Conservation (phyloP, 2,329 filamentous ascomycete species). For the Davidsoniella neocaledoniae region DNA sequence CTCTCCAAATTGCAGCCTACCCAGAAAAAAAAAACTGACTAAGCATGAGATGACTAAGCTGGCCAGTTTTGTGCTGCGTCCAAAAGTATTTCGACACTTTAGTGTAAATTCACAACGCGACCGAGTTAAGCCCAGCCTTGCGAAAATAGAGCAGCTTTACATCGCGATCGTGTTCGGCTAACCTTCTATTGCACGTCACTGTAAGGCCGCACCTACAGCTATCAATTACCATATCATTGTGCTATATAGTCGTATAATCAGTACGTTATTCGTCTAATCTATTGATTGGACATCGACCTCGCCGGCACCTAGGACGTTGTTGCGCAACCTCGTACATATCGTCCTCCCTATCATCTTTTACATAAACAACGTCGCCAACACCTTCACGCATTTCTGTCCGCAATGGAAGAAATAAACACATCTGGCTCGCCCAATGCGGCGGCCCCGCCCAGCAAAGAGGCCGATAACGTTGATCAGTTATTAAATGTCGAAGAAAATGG, state of each 20-base stretch:
- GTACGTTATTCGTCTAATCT: too few relatives aligned
- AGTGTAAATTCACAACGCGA: slow-evolving; percentile 4
- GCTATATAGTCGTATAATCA: too few relatives aligned
- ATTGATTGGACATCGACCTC: too few relatives aligned
- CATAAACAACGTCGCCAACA: not conserved
- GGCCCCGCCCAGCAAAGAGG: not conserved
- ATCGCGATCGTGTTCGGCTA: too few relatives aligned
- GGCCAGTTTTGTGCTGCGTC: not conserved
- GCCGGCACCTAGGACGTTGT: not conserved
- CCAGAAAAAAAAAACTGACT: slow-evolving; percentile 8
- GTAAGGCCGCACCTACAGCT: not conserved
- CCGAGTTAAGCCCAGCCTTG: slow-evolving; percentile 5
- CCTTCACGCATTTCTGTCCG: not conserved
- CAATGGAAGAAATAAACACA: slow-evolving; percentile 9
- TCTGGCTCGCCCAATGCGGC: not conserved
- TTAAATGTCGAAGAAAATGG: slow-evolving; percentile 10
- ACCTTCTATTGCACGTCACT: too few relatives aligned
- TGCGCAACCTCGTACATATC: not conserved
- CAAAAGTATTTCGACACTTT: slow-evolving; percentile 4
- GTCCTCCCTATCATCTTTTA: not conserved
- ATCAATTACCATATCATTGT: too few relatives aligned
- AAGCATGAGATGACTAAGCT: slow-evolving; percentile 7
- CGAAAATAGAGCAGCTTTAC: too few relatives aligned
- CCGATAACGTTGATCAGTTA: not conserved
- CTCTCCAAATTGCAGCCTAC: too few relatives aligned